Percentiles rank a stretch among this genome's conserved stretches.
Evolutionary conservation across 306 rosid genomes (phyloP).

Genomic region (Heteromeles arbutifolia): DNA sequence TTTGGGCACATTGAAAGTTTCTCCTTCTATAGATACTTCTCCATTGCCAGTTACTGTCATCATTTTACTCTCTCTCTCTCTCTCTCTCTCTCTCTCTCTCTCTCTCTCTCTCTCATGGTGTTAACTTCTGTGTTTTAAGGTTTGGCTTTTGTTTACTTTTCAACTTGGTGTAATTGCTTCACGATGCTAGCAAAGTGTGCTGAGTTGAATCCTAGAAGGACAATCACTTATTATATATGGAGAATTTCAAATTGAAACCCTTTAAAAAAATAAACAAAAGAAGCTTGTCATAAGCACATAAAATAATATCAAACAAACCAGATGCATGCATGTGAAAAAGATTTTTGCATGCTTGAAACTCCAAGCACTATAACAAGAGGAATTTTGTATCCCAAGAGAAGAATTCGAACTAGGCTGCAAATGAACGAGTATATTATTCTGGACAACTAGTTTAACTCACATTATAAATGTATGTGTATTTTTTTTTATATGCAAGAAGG

Average conservation of each 20-base stretch:
- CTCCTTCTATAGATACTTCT: constrained; percentile 19
- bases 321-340: neutral
- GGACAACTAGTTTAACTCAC: neutral
- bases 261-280: no score
- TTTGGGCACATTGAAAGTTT: no score
- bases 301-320: neutral
- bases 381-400: neutral
- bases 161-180: neutral
- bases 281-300: neutral
- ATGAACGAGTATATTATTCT: no score
- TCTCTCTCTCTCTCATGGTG: neutral
- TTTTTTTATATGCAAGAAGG: neutral
- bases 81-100: neutral
- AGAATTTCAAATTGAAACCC: neutral
- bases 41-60: constrained; percentile 44
- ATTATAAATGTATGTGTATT: no score
- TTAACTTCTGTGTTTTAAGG: neutral
- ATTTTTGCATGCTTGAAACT: neutral
- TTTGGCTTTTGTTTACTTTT: neutral
- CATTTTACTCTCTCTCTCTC: constrained; percentile 12
- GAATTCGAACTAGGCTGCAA: neutral
- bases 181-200: neutral
- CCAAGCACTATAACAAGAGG: neutral
- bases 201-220: neutral
- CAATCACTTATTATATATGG: neutral